These are phyloP conservation scores for Alternaria triticina DNA, from an alignment of 2,329 filamentous ascomycete genomes.

Conservation along the genomic window DNA sequence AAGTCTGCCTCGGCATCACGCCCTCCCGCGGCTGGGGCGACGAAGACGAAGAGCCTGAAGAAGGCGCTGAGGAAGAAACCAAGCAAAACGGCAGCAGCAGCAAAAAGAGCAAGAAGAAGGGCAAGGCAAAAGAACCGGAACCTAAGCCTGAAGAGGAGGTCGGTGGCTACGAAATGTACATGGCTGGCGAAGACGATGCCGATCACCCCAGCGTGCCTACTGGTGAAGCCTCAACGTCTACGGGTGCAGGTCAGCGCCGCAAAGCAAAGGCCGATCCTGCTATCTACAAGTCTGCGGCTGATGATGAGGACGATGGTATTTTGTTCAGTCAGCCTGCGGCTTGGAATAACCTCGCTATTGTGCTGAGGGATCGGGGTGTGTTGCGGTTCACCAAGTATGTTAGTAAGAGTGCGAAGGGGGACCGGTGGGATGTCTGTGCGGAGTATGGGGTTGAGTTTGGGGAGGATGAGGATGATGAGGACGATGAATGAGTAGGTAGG, in stretches of 20 bases:
- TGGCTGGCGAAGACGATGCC: conserved; percentile 72
- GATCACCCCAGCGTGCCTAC: conserved; percentile 60
- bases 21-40: conserved; percentile 85
- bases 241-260: conserved; percentile 56
- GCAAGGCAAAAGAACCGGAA: conserved; percentile 23
- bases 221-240: conserved; percentile 45
- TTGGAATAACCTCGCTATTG: conserved; percentile 93
- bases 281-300: conserved; percentile 68
- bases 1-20: conserved; percentile 86
- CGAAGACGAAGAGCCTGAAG: conserved; percentile 63
- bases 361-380: conserved; percentile 83
- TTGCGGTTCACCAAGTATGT: conserved; percentile 98
- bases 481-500: conserved; percentile 23
- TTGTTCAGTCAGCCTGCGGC: conserved; percentile 71
- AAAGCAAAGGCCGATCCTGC: conserved; percentile 71
- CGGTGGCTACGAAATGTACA: conserved; percentile 87
- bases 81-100: conserved; percentile 49
- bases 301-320: conserved; percentile 76
- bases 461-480: conserved; percentile 55
- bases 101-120: conserved; percentile 33
- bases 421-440: conserved; percentile 89
- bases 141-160: conserved; percentile 60
- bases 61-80: conserved; percentile 54
- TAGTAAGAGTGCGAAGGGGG: conserved; percentile 78
- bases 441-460: conserved; percentile 73